phyloP scores from a whole-genome alignment of 306 rosid species.

The Prunus padus region DNA sequence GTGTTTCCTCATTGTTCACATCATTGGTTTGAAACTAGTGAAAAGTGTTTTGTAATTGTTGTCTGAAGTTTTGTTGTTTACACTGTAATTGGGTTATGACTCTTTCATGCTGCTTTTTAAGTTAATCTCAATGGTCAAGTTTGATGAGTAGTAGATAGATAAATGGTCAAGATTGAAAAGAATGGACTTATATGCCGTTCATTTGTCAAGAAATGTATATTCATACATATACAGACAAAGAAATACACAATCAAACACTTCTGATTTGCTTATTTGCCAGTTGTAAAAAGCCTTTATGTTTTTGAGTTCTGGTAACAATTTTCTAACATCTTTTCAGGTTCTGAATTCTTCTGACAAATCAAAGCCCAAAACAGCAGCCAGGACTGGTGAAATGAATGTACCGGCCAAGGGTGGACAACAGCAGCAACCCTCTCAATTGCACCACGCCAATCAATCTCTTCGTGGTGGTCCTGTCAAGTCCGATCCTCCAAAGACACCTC shows the following conservation, averaged over 20 bases:
- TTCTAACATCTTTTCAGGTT: conserved; percentile 37
- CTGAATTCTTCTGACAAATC: conserved; percentile 80
- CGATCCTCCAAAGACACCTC: conserved; percentile 75
- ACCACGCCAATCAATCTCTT: conserved; percentile 54
- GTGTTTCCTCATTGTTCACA: not conserved
- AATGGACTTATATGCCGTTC: not conserved
- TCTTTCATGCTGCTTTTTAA: not conserved
- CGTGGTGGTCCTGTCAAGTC: conserved; percentile 65
- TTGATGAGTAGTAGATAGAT: not conserved
- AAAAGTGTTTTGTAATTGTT: not conserved
- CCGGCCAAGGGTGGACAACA: conserved; percentile 59
- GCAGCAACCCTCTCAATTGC: conserved; percentile 55
- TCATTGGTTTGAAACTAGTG: not conserved
- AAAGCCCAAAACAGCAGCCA: conserved; percentile 62
- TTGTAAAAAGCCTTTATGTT: not conserved
- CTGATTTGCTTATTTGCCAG: not conserved
- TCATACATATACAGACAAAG: not conserved
- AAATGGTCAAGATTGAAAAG: not conserved
- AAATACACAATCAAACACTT: not conserved
- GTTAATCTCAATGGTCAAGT: not conserved
- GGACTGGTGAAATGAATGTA: conserved; percentile 60
- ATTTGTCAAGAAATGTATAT: not conserved
- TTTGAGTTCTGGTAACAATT: conserved; percentile 4
- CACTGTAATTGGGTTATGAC: not conserved
- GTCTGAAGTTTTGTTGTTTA: not conserved